phyloP scores from a whole-genome alignment of 169 alveolate species.

The Plasmodium vinckei region DNA sequence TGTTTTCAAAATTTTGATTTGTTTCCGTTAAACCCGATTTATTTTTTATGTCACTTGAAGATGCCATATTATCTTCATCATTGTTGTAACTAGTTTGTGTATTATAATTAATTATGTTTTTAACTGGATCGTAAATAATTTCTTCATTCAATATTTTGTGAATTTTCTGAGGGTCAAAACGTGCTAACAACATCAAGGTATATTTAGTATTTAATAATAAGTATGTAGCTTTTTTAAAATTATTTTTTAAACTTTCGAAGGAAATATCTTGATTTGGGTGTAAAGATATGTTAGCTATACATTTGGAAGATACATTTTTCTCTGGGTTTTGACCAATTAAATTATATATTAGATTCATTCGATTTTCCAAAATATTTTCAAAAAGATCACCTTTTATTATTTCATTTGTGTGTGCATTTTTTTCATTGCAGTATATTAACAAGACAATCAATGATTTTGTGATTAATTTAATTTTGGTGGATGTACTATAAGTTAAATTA shows the following conservation, averaged over 20 bases:
- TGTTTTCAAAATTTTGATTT: neutral
- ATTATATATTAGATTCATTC: constrained; percentile 45
- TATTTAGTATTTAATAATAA: constrained; percentile 56
- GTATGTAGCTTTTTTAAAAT: constrained; percentile 22
- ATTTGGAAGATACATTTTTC: neutral
- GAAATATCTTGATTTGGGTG: neutral
- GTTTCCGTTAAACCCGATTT: neutral
- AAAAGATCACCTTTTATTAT: constrained; percentile 46
- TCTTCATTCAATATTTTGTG: neutral
- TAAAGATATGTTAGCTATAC: neutral
- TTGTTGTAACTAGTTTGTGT: neutral
- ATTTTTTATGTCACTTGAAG: constrained; percentile 1
- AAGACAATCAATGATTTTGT: constrained; percentile 40
- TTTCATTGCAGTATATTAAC: constrained; percentile 31
- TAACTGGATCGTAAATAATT: too few species aligned
- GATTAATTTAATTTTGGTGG: constrained; percentile 33
- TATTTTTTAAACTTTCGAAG: constrained; percentile 16
- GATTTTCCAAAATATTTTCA: constrained; percentile 16
- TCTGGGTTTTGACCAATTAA: constrained; percentile 29
- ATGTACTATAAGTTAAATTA: constrained; percentile 39
- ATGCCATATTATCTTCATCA: neutral
- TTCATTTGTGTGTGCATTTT: constrained; percentile 25
- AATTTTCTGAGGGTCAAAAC: neutral
- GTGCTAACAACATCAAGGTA: constrained; percentile 26
- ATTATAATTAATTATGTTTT: neutral